Conservation (phyloP, 2,329 filamentous ascomycete species). For the Aurifilum marmelostoma region DNA sequence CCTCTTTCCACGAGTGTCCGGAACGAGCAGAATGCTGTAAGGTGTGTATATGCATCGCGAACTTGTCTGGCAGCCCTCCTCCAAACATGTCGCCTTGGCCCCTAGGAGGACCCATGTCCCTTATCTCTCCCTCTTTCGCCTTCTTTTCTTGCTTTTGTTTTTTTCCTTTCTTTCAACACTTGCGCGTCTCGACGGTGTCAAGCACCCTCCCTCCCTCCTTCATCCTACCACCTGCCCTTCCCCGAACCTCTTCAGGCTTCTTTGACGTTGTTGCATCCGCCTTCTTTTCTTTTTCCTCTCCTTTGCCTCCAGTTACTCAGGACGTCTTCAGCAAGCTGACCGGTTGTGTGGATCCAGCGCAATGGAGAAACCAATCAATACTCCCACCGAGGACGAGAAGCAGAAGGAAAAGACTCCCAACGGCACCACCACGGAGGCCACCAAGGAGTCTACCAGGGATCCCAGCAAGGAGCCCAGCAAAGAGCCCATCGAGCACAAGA, state of each 20-base stretch:
- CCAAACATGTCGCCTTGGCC: neutral
- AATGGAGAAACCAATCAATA: neutral
- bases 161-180: neutral
- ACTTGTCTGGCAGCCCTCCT: neutral
- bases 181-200: neutral
- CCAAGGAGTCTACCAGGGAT: neutral
- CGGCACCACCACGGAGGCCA: neutral
- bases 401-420: neutral
- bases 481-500: conserved; percentile 25
- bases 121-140: neutral
- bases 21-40: neutral
- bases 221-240: neutral
- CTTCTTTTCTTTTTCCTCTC: neutral
- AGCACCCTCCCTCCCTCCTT: neutral
- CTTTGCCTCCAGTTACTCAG: neutral
- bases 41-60: neutral
- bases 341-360: neutral
- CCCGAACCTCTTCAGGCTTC: too few relatives aligned
- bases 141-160: too few relatives aligned
- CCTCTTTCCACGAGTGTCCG: neutral
- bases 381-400: neutral
- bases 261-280: too few relatives aligned
- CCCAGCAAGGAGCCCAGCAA: neutral
- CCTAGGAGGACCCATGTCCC: too few relatives aligned
- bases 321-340: neutral